A percentile compares a stretch with the other conserved stretches of the same genome.
phyloP scores from a whole-genome alignment of 2,329 filamentous ascomycete genomes.

The Verticillium dahliae region DNA sequence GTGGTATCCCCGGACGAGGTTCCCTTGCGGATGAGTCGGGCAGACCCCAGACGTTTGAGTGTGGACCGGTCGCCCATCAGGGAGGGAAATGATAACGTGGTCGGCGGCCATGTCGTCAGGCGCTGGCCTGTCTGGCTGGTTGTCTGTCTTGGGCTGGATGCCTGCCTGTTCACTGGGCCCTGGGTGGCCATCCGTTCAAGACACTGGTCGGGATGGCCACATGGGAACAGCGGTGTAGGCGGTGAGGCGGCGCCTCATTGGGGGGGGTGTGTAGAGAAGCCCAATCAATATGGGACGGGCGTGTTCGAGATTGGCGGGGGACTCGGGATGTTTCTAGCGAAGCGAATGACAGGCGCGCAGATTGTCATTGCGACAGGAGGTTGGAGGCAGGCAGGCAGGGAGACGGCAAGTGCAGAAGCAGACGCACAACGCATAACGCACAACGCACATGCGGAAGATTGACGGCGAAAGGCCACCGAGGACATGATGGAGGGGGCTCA shows the following conservation, averaged over 20 bases:
- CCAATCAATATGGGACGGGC: neutral
- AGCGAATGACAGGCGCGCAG: neutral
- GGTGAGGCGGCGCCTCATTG: neutral
- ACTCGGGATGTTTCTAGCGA: neutral
- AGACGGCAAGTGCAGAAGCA: neutral
- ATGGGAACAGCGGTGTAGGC: neutral
- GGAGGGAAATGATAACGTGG: neutral
- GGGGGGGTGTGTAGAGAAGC: neutral
- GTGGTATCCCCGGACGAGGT: neutral
- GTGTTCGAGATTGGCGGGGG: neutral
- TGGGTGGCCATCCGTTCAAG: neutral
- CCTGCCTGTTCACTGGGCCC: neutral
- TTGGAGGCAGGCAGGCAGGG: neutral
- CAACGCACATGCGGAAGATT: neutral
- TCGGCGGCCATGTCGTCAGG: neutral
- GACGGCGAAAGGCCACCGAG: neutral
- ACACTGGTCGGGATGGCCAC: neutral
- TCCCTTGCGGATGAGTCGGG: neutral
- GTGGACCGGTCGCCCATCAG: neutral
- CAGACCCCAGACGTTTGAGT: neutral
- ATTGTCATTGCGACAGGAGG: neutral
- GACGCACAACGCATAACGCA: neutral
- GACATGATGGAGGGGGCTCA: conserved; percentile 1
- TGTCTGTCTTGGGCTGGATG: neutral
- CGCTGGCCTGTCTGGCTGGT: neutral